These are phyloP conservation scores for Bisporella sp. DNA, from an alignment of 2,329 filamentous ascomycete species.

Conservation along the genomic window DNA sequence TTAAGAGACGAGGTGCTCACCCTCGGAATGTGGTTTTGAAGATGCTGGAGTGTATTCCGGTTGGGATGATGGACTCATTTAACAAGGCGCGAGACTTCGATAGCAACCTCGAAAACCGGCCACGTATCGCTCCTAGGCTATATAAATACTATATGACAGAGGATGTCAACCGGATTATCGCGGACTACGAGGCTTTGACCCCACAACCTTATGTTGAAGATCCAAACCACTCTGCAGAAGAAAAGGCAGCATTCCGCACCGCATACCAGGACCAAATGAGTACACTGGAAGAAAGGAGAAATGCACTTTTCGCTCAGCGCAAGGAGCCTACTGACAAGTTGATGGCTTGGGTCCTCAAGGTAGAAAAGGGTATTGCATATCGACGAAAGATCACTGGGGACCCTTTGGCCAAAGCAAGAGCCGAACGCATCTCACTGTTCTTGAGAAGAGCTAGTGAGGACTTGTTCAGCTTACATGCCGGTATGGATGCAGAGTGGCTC, in stretches of 20 bases:
- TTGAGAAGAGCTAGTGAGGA: conserved; percentile 19
- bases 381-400: conserved; percentile 16
- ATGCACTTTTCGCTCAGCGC: conserved; percentile 17
- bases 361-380: conserved; percentile 19
- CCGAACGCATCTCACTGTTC: conserved; percentile 21
- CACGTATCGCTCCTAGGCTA: conserved; percentile 17
- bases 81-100: conserved; percentile 24
- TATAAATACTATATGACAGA: conserved; percentile 22
- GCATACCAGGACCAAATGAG: conserved; percentile 16
- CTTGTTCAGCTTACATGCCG: conserved; percentile 12
- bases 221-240: conserved; percentile 17
- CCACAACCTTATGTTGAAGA: conserved; percentile 18
- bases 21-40: conserved; percentile 15
- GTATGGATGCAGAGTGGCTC: conserved; percentile 20
- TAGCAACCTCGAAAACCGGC: conserved; percentile 14
- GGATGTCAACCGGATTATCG: conserved; percentile 20
- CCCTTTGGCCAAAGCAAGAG: conserved; percentile 19
- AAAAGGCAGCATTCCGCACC: conserved; percentile 13
- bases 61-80: conserved; percentile 25
- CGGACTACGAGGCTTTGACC: conserved; percentile 21
- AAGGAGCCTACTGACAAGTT: conserved; percentile 21
- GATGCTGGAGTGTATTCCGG: conserved; percentile 25
- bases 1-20: conserved; percentile 17
- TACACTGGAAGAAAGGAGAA: conserved; percentile 15
- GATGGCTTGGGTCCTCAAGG: conserved; percentile 22